Evolutionary conservation across 2,329 filamentous ascomycete species (phyloP), one percentile per base, ranked within the genome.

Genomic region (Paraphoma chrysanthemicola): DNA sequence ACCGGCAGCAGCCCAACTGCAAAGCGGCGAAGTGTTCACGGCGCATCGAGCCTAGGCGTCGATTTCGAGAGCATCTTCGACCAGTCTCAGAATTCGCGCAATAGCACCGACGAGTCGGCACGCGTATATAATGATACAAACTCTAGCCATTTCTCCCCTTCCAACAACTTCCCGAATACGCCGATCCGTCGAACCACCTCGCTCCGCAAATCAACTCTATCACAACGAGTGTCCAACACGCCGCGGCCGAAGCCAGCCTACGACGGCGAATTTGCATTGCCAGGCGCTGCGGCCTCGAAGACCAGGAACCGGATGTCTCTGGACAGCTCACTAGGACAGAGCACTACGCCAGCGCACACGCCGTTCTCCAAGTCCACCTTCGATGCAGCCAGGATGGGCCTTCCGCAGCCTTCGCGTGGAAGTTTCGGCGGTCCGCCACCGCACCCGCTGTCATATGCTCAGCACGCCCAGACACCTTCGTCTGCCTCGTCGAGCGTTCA

Each of bases 1-100:
- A 89, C 85, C 67, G 83, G 90, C 53, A 91, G 91, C 65, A 97
- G 91, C 70, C 94, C 95, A 0, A 91, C 94, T 57, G 91, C 93
- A 45, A 97, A 97, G 81, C 86, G 95, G 63, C 88, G 95, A 69
- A 97, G 93, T 77, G 79, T 96, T 66, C 92, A 97, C 74, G 90
- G 90, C 48, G 85, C 88, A 43, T 82, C 88, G 11, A 67, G n/a
- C 80, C 64, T 81, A 89, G 60, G 83, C 83, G 44, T 75, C 81
- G 85, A 88, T 64, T 90, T 92, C 71, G 67, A 68, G 53, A 92
- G 88, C 73, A 87, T 96, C 33, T 96, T 96, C 73, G 92, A 93
- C 57, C 82, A 85, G 54, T 49, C 62, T 28, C 64, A 70, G 6
- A 54, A 60, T n/a, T 57, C 57, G 23, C 61, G 64, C 44, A 44